phyloP scores from a whole-genome alignment of 225 moss, liverwort and hornwort species.

The Straminergon stramineum region DNA sequence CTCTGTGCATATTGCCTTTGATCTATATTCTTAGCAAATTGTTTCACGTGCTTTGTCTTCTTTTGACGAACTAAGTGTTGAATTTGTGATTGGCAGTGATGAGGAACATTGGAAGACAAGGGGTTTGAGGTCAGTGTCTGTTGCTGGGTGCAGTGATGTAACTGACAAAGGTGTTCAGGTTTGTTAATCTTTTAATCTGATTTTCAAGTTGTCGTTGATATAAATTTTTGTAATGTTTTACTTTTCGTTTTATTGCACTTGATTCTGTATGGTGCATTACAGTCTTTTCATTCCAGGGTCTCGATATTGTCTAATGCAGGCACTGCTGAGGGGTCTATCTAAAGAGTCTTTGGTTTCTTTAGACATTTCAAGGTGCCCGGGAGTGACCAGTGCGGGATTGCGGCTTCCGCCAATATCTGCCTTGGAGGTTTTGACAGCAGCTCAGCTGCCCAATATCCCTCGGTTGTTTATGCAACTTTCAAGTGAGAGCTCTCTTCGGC shows the following conservation, averaged over 20 bases:
- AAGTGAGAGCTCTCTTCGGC: constrained; percentile 53
- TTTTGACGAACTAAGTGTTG: not conserved
- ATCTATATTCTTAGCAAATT: not conserved
- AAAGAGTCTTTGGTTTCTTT: constrained; percentile 69
- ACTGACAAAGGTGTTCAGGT: constrained; percentile 96
- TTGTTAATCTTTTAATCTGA: not conserved
- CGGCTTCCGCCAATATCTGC: constrained; percentile 66
- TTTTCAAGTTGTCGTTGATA: not conserved
- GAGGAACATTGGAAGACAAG: constrained; percentile 40
- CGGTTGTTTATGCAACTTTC: constrained; percentile 77
- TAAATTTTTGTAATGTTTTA: not conserved
- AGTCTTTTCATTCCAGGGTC: not conserved
- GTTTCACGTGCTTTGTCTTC: not conserved
- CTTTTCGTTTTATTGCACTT: not conserved
- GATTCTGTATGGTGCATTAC: not conserved
- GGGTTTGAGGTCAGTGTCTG: constrained; percentile 65
- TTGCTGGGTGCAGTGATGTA: constrained; percentile 75
- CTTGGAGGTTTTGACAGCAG: constrained; percentile 71
- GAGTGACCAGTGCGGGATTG: constrained; percentile 75
- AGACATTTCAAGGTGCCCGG: constrained; percentile 86
- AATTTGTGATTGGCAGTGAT: constrained; percentile 18
- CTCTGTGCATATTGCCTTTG: not conserved
- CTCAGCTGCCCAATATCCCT: constrained; percentile 74
- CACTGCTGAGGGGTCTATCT: constrained; percentile 78
- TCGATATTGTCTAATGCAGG: constrained; percentile 44